phyloP scores from a whole-genome alignment of 1,284 basidiomycete species.

The Boletus semigastroideus region DNA sequence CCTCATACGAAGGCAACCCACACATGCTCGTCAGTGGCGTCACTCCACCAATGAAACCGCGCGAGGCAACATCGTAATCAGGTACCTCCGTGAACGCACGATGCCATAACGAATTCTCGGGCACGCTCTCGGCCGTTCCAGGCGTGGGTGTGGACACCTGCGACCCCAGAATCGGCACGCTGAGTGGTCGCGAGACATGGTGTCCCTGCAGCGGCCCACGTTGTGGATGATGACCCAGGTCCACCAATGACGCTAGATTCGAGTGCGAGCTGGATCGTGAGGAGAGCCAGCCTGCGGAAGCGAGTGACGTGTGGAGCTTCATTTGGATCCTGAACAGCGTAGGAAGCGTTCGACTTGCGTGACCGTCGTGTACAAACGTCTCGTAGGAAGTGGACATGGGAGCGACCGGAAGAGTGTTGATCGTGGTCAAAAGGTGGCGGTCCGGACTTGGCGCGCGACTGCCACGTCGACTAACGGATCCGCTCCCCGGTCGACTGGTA shows the following conservation, averaged over 20 bases:
- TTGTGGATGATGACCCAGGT: slow-evolving; percentile 1
- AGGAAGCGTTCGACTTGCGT: slow-evolving; percentile 52
- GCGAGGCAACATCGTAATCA: slow-evolving; percentile 75
- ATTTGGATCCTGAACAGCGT: slow-evolving; percentile 58
- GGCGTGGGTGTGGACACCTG: slow-evolving; percentile 1
- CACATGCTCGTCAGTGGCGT: slow-evolving; percentile 74
- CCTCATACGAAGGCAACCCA: slow-evolving; percentile 82
- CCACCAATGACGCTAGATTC: slow-evolving; percentile 30
- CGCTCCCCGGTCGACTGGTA: slow-evolving; percentile 35
- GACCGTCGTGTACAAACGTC: slow-evolving; percentile 52
- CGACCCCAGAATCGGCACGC: neutral
- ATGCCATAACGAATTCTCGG: slow-evolving; percentile 44
- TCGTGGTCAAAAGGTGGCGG: slow-evolving; percentile 27
- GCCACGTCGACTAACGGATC: slow-evolving; percentile 43
- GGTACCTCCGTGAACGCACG: slow-evolving; percentile 76
- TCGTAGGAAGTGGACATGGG: slow-evolving; percentile 27
- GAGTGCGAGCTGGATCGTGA: slow-evolving; percentile 39
- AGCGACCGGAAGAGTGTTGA: neutral
- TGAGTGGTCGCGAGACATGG: slow-evolving; percentile 3
- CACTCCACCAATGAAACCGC: slow-evolving; percentile 85
- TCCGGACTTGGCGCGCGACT: slow-evolving; percentile 55
- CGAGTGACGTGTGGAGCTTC: slow-evolving; percentile 51
- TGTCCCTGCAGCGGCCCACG: slow-evolving; percentile 3
- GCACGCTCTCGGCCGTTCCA: slow-evolving; percentile 2
- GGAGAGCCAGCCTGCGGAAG: slow-evolving; percentile 36